Base-by-base conservation (phyloP, 2,329 filamentous ascomycete species). In the Dactylonectria macrodidyma region DNA sequence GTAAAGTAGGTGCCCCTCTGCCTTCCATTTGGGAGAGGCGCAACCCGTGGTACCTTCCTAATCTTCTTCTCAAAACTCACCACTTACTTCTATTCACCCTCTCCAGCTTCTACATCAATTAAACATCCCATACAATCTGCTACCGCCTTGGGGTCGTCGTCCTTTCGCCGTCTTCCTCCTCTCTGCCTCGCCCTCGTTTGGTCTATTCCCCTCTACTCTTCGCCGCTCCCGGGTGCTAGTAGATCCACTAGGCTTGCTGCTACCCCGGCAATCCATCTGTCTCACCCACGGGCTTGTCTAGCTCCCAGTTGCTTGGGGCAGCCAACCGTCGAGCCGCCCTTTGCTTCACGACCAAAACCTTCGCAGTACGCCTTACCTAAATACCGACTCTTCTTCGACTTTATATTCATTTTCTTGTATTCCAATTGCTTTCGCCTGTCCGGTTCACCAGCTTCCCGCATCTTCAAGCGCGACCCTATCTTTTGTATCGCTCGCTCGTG, bases 191-290 rank as follows among this genome's bases (percentile, higher is more conserved):
- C 22, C 26, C 16, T 46, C 19, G 26, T 55, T 34, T 6, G 22
- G 24, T 61, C 34, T 30, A 19, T 24, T 54, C 48, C 44, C 30
- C 58, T 47, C 36, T 47, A 19, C 36, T 47, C 26, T 34, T 14
- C 46, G 33, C 33, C 19, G 38, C 33, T 61, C 46, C 36, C 63
- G 56, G 47, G 51, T n/a, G 52, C 24, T 54, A 58, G 63, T 54
- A 58, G 63, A 58, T 57, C 63, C 63, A 52, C 63, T 47, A 58
- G 44, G 44, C 46, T 52, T 58, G 63, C 63, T 66, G 46, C 59
- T 58, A 51, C 59, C 63, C 51, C 58, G 36, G 63, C 30, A 54
- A 36, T 57, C 19, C 46, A 52, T 47, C 47, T 62, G 63, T 66
- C 63, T 66, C 52, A 51, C 63, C 63, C 63, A 58, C 58, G 44